These are phyloP conservation scores for Aspergillus versicolor DNA, from an alignment of 2,329 filamentous ascomycete genomes.

Conservation along the genomic window DNA sequence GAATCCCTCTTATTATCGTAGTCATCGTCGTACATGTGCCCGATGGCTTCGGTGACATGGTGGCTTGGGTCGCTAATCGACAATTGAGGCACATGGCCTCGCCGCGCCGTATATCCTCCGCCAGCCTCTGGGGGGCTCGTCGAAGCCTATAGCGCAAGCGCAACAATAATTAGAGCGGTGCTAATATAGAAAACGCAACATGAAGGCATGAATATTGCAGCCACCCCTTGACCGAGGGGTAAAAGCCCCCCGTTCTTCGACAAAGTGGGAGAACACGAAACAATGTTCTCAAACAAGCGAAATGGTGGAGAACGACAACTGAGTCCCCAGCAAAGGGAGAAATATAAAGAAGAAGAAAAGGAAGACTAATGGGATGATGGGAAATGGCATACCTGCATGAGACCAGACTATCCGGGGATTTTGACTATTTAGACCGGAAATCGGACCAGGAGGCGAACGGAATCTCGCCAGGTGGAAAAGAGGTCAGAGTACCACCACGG, in stretches of 20 bases:
- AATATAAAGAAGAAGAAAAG: constrained; percentile 2
- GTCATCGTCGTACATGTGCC: constrained; percentile 81
- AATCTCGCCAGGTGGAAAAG: constrained; percentile 26
- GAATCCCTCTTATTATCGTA: constrained; percentile 59
- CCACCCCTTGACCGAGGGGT: constrained; percentile 8
- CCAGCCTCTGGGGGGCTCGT: constrained; percentile 40
- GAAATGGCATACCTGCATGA: constrained; percentile 39
- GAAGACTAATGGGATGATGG: constrained; percentile 3
- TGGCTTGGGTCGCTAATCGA: constrained; percentile 85
- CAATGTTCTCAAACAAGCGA: neutral
- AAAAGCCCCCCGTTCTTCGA: neutral
- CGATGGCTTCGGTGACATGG: constrained; percentile 92
- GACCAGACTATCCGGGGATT: constrained; percentile 31
- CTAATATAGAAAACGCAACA: neutral
- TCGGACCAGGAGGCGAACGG: constrained; percentile 25
- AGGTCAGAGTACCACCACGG: constrained; percentile 39
- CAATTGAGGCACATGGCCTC: constrained; percentile 60
- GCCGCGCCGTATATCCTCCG: constrained; percentile 51
- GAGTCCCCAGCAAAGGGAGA: neutral
- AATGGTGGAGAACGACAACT: neutral
- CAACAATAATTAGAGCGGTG: constrained; percentile 10
- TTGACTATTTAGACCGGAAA: constrained; percentile 22
- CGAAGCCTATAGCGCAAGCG: constrained; percentile 37
- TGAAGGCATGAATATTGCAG: neutral
- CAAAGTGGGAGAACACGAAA: neutral